These are phyloP conservation scores for Dipteronia sinensis DNA, from an alignment of 345 rosid genomes.

Conservation along the genomic window DNA sequence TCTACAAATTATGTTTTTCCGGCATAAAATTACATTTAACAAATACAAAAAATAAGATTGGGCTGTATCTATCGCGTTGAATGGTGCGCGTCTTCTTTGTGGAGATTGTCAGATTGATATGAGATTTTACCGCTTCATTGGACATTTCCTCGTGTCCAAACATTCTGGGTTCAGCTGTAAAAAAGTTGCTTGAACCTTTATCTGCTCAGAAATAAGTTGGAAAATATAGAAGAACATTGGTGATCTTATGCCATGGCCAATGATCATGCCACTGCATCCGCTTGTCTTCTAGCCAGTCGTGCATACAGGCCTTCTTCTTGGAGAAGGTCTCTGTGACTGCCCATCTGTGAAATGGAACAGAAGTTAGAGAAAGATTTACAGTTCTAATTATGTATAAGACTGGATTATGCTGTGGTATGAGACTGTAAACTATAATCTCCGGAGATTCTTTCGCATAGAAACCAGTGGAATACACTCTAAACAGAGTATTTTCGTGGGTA, in stretches of 20 bases:
- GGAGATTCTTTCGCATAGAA: not conserved
- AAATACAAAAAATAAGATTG: slow-evolving; percentile 2
- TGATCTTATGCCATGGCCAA: not conserved
- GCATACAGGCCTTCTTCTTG: slow-evolving; percentile 77
- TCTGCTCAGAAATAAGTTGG: not conserved
- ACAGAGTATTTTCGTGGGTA: not conserved
- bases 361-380: slow-evolving; percentile 1
- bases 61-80: not conserved
- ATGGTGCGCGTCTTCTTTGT: not conserved
- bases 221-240: not conserved
- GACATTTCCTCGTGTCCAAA: not conserved
- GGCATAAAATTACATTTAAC: slow-evolving; percentile 2
- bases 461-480: not conserved
- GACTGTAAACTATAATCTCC: too few species aligned
- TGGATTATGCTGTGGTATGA: too few species aligned
- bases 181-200: slow-evolving; percentile 1
- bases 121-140: not conserved
- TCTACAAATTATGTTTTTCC: not conserved
- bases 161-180: slow-evolving; percentile 12
- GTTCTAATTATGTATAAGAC: not conserved
- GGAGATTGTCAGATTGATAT: not conserved
- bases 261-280: slow-evolving; percentile 74
- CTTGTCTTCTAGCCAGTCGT: slow-evolving; percentile 79
- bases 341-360: slow-evolving; percentile 52
- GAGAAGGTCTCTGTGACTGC: slow-evolving; percentile 80